Percentiles rank a stretch among this genome's conserved stretches.
phyloP scores from a whole-genome alignment of 768 basidiomycete genomes.

The Boletus vermiculosoides region DNA sequence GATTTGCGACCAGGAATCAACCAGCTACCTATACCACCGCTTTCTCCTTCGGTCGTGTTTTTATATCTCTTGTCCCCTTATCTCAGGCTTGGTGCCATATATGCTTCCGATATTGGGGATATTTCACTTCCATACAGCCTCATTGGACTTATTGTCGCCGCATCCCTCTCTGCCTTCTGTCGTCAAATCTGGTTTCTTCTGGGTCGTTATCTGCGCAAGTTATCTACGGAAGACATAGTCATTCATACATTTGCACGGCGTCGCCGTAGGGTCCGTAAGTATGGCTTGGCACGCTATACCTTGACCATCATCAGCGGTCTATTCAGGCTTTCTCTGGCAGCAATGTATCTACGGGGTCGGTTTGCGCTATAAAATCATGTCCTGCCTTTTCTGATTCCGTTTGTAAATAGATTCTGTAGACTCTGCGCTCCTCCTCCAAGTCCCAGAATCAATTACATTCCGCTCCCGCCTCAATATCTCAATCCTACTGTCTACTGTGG shows the following conservation, averaged over 20 bases:
- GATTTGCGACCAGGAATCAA: slow-evolving; percentile 4
- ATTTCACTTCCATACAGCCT: slow-evolving; percentile 51
- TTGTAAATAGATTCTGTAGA: slow-evolving; percentile 51
- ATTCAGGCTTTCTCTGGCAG: slow-evolving; percentile 51
- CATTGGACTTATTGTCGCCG: slow-evolving; percentile 49
- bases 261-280: slow-evolving; percentile 47
- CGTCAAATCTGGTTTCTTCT: slow-evolving; percentile 77
- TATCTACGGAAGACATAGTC: slow-evolving; percentile 65
- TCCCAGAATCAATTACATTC: slow-evolving; percentile 37
- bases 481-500: slow-evolving; percentile 39
- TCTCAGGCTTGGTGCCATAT: slow-evolving; percentile 68
- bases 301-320: slow-evolving; percentile 45
- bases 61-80: slow-evolving; percentile 69
- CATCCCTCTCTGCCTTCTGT: slow-evolving; percentile 57
- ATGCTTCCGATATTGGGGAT: slow-evolving; percentile 46
- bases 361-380: slow-evolving; percentile 11
- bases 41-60: slow-evolving; percentile 57
- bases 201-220: slow-evolving; percentile 65
- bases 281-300: slow-evolving; percentile 43
- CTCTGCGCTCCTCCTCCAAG: slow-evolving; percentile 44
- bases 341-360: slow-evolving; percentile 68
- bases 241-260: slow-evolving; percentile 58
- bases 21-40: slow-evolving; percentile 39
- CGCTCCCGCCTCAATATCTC: slow-evolving; percentile 43
- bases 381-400: slow-evolving; percentile 9